Conservation (phyloP, 1,284 basidiomycete species). For the Microbotryomycetes sp. region DNA sequence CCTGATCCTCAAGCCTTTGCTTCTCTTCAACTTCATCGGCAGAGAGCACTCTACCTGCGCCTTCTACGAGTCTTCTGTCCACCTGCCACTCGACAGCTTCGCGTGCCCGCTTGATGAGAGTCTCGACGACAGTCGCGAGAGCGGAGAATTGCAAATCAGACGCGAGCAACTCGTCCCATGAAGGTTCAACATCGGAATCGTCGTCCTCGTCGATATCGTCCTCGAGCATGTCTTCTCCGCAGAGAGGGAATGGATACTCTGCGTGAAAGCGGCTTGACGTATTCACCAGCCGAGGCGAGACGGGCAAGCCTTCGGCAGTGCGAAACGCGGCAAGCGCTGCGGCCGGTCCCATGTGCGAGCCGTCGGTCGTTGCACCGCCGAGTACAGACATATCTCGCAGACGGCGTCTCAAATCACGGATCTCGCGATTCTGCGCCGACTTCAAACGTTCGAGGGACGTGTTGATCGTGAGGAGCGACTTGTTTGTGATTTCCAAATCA, state of each 20-base stretch:
- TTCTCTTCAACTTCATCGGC: constrained; percentile 19
- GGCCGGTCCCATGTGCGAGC: background rate
- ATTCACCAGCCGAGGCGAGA: background rate
- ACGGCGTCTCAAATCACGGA: constrained; percentile 36
- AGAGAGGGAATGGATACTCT: background rate
- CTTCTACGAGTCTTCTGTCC: background rate
- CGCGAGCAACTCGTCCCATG: constrained; percentile 32
- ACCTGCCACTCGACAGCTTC: constrained; percentile 25
- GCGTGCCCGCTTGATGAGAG: constrained; percentile 21
- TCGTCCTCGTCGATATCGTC: constrained; percentile 10
- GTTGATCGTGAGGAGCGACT: constrained; percentile 44
- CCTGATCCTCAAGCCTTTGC: background rate
- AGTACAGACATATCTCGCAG: constrained; percentile 25
- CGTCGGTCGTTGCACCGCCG: background rate
- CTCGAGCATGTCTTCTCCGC: constrained; percentile 2
- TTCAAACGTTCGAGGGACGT: constrained; percentile 42
- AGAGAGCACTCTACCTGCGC: constrained; percentile 12
- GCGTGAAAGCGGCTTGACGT: background rate
- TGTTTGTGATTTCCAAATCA: constrained; percentile 45
- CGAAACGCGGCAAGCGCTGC: background rate
- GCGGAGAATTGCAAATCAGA: constrained; percentile 29
- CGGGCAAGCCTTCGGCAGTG: background rate
- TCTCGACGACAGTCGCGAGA: constrained; percentile 24
- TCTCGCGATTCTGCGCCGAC: constrained; percentile 41
- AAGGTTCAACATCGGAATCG: constrained; percentile 4